Percentiles rank a stretch among this genome's conserved stretches.
phyloP scores from a whole-genome alignment of 495 filamentous ascomycete species.

The Podospora conica region DNA sequence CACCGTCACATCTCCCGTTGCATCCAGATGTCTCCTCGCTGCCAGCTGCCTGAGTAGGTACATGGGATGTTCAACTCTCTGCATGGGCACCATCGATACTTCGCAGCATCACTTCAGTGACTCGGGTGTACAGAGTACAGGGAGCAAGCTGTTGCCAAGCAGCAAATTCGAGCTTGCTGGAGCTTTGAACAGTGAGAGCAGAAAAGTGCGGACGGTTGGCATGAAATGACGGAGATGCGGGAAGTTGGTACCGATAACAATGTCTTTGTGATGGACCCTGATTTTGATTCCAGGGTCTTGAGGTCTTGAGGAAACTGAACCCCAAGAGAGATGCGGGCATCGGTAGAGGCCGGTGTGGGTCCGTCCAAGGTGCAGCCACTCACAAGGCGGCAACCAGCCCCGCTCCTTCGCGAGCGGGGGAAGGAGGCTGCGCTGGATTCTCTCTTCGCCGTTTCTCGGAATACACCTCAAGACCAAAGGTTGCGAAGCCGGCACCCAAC shows the following conservation, averaged over 20 bases:
- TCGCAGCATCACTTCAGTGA: no score
- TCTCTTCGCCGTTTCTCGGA: not conserved
- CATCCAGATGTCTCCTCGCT: not conserved
- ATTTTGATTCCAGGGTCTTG: not conserved
- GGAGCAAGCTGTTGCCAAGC: not conserved
- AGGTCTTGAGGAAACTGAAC: not conserved
- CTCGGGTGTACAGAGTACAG: not conserved
- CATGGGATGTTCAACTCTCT: no score
- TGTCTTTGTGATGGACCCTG: not conserved
- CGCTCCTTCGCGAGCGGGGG: not conserved
- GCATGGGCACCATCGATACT: not conserved
- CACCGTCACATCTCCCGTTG: not conserved
- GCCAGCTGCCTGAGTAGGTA: not conserved
- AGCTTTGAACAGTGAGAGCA: not conserved
- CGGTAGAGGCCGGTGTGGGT: not conserved
- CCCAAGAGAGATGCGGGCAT: not conserved
- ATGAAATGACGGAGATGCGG: not conserved
- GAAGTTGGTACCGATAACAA: no score
- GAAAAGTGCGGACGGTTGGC: not conserved
- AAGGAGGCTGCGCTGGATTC: not conserved
- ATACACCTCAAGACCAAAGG: not conserved
- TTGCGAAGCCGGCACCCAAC: constrained; percentile 32
- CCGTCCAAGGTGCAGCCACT: not conserved
- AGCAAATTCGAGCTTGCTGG: not conserved
- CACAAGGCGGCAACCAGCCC: not conserved